phyloP scores from a whole-genome alignment of 345 rosid species.

The Salix udensis region DNA sequence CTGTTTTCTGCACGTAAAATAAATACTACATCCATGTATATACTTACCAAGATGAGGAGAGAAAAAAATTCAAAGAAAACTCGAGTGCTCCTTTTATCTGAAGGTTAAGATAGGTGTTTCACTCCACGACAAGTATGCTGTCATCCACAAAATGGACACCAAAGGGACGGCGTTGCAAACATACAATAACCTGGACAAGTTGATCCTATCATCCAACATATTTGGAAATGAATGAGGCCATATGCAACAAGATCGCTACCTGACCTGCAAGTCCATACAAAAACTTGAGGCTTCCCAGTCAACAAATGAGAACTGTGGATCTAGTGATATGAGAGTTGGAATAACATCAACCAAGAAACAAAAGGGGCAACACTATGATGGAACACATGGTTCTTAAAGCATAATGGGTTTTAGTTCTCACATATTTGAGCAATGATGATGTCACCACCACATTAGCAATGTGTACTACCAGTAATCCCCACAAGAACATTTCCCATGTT shows the following conservation, averaged over 20 bases:
- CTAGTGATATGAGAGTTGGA: neutral
- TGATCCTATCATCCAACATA: neutral
- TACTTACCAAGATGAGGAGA: neutral
- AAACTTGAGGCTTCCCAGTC: neutral
- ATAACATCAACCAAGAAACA: neutral
- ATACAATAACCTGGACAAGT: neutral
- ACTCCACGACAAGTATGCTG: neutral
- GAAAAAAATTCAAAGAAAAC: neutral
- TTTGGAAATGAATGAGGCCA: neutral
- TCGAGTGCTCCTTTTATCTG: neutral
- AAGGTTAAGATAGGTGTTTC: neutral
- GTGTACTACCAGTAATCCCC: constrained; percentile 63
- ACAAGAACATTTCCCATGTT: constrained; percentile 65
- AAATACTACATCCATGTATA: neutral
- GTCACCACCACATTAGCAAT: neutral
- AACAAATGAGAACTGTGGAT: neutral
- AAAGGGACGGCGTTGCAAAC: neutral
- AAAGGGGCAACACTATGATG: neutral
- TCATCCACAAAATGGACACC: neutral
- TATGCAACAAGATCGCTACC: neutral
- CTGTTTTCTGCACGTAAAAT: neutral
- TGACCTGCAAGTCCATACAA: neutral
- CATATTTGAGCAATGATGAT: neutral
- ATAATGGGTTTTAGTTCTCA: neutral
- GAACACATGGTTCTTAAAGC: neutral